Evolutionary conservation across 116 monocot species (phyloP).

Genomic region (Iris pallida): DNA sequence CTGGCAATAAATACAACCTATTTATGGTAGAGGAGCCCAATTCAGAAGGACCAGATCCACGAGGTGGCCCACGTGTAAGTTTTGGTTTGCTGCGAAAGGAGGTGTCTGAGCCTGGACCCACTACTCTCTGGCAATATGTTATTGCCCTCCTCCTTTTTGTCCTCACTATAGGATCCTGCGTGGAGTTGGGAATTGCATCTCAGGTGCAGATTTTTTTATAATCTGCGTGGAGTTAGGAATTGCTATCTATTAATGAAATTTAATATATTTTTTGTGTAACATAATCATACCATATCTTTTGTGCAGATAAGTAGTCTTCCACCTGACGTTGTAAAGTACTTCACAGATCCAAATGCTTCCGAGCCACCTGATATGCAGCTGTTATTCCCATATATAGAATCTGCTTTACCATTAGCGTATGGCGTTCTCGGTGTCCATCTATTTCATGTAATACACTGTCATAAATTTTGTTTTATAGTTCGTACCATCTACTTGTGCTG

Average conservation of each 20-base stretch:
- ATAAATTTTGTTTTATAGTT: too few species aligned
- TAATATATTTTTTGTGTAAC: neutral
- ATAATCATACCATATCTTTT: conserved; percentile 10
- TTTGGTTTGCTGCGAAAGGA: conserved; percentile 92
- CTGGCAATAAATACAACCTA: conserved; percentile 77
- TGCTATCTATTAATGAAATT: neutral
- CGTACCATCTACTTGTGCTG: too few species aligned
- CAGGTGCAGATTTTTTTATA: conserved; percentile 41
- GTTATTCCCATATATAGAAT: conserved; percentile 76
- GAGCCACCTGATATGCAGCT: conserved; percentile 92
- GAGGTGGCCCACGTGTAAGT: conserved; percentile 92
- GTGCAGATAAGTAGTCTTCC: conserved; percentile 81
- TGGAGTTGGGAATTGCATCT: conserved; percentile 97
- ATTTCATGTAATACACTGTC: conserved; percentile 65
- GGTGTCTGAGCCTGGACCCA: conserved; percentile 94
- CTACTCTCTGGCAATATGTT: conserved; percentile 96
- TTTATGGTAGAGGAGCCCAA: conserved; percentile 99
- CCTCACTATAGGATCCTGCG: conserved; percentile 86
- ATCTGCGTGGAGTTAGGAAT: neutral
- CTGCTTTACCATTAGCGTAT: conserved; percentile 91
- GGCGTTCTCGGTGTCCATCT: conserved; percentile 83
- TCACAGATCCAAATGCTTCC: conserved; percentile 93
- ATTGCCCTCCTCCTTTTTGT: conserved; percentile 87
- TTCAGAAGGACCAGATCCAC: conserved; percentile 90
- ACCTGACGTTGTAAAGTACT: conserved; percentile 80